A percentile compares a stretch with the other conserved stretches of the same genome.
Conservation (phyloP, 768 basidiomycete species). For the Dentipellis fragilis region DNA sequence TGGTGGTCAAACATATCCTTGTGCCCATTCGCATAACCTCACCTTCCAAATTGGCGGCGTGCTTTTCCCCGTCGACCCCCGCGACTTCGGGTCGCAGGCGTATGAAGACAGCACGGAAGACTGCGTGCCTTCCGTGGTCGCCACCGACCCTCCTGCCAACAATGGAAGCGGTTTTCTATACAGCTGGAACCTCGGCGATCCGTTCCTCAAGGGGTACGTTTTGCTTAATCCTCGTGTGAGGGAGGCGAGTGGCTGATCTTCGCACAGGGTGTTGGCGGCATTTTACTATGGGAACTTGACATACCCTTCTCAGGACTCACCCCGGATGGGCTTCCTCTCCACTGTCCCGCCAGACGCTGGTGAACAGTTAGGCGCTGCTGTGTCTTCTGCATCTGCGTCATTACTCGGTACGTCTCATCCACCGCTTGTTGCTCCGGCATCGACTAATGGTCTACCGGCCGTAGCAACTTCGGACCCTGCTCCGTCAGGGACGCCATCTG, state of each 20-base stretch:
- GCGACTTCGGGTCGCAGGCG: constrained; percentile 50
- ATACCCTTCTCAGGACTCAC: constrained; percentile 56
- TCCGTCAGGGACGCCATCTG: too few species aligned
- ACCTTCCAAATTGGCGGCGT: constrained; percentile 60
- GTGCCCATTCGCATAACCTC: constrained; percentile 50
- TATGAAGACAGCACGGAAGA: constrained; percentile 13
- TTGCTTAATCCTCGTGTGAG: background rate
- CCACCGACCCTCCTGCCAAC: constrained; percentile 48
- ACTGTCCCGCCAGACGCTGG: constrained; percentile 53
- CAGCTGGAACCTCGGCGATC: constrained; percentile 70
- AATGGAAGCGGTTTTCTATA: constrained; percentile 45
- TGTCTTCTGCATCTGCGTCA: constrained; percentile 20
- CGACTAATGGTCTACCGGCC: too few species aligned
- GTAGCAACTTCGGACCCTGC: too few species aligned
- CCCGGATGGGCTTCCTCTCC: constrained; percentile 62
- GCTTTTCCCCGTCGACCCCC: constrained; percentile 65
- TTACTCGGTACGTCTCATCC: too few species aligned
- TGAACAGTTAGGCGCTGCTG: constrained; percentile 25
- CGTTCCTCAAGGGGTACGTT: constrained; percentile 65
- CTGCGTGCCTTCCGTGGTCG: constrained; percentile 46
- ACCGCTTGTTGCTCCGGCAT: too few species aligned
- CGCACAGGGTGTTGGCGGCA: constrained; percentile 46
- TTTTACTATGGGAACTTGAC: constrained; percentile 69
- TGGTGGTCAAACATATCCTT: constrained; percentile 38
- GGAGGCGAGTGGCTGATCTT: background rate